phyloP scores from a whole-genome alignment of 495 filamentous ascomycete genomes.

The Letharia lupina region DNA sequence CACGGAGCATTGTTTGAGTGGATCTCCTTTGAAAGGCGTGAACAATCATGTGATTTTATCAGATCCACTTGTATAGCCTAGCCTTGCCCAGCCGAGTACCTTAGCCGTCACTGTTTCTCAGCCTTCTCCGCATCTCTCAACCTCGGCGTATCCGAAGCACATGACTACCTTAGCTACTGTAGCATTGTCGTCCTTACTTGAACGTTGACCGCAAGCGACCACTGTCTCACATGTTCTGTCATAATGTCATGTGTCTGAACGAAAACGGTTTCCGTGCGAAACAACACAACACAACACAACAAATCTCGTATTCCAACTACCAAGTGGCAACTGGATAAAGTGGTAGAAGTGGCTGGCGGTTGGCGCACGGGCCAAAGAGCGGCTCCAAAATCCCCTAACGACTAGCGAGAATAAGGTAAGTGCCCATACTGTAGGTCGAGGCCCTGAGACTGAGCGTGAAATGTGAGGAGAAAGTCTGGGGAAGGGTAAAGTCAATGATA shows the following conservation, averaged over 20 bases:
- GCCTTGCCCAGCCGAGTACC: not conserved
- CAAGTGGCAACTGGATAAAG: too few species aligned
- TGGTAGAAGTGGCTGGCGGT: not conserved
- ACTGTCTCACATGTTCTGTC: not conserved
- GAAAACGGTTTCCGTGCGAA: not conserved
- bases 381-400: not conserved
- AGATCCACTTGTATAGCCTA: not conserved
- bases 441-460: not conserved
- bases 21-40: not conserved
- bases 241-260: not conserved
- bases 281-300: not conserved
- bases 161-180: not conserved
- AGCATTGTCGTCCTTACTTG: not conserved
- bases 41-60: not conserved
- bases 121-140: not conserved
- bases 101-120: not conserved
- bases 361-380: not conserved
- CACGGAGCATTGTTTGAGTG: not conserved
- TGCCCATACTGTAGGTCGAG: not conserved
- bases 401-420: too few species aligned
- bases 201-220: not conserved
- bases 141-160: not conserved
- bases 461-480: not conserved
- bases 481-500: not conserved
- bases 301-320: too few species aligned